Percentiles rank a stretch among this genome's conserved stretches.
phyloP scores from a whole-genome alignment of 2,329 filamentous ascomycete species.

The Xylaria hypoxylon region DNA sequence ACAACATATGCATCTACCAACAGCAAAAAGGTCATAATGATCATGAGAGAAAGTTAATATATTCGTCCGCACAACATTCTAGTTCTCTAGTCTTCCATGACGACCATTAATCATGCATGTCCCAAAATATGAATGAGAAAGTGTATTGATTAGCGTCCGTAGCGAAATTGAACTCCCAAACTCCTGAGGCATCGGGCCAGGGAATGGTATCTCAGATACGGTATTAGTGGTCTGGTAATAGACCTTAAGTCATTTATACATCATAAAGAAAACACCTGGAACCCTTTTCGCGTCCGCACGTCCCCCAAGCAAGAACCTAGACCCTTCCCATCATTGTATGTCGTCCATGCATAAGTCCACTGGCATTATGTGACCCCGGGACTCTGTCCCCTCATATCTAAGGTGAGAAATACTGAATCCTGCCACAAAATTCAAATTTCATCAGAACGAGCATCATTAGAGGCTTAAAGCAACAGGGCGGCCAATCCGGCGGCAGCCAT shows the following conservation, averaged over 20 bases:
- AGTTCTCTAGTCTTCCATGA: neutral
- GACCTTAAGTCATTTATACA: constrained; percentile 50
- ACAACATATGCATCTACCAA: neutral
- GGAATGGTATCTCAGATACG: constrained; percentile 49
- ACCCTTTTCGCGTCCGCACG: constrained; percentile 42
- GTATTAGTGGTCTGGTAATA: constrained; percentile 45
- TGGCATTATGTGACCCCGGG: constrained; percentile 44
- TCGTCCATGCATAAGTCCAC: constrained; percentile 42
- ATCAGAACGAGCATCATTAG: constrained; percentile 8
- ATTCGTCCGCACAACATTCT: neutral
- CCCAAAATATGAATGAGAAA: constrained; percentile 34
- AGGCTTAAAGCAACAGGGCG: constrained; percentile 46
- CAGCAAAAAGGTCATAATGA: neutral
- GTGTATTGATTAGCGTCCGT: constrained; percentile 48
- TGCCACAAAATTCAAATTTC: constrained; percentile 36
- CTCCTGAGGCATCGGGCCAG: constrained; percentile 46
- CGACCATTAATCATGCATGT: constrained; percentile 1
- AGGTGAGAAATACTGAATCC: constrained; percentile 40
- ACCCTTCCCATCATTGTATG: constrained; percentile 36
- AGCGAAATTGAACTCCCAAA: constrained; percentile 46
- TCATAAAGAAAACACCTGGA: constrained; percentile 46
- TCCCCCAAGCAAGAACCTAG: constrained; percentile 42
- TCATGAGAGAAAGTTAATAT: neutral
- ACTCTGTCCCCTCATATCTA: constrained; percentile 41
- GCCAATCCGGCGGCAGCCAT: constrained; percentile 49